phyloP scores from a whole-genome alignment of 2,329 filamentous ascomycete species.

The Fusarium vanettenii region DNA sequence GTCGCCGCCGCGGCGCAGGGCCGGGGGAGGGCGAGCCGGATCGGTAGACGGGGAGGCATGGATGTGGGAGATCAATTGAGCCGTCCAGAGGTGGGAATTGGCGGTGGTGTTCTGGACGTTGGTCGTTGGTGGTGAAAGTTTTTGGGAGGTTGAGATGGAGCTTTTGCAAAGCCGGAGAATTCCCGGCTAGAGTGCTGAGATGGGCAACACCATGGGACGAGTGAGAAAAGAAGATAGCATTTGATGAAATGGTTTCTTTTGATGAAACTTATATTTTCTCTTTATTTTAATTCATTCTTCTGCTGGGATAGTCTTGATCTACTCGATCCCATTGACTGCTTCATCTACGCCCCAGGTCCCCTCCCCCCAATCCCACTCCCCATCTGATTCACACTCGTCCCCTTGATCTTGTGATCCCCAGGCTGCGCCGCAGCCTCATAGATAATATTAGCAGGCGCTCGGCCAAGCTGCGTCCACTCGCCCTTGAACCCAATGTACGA shows the following conservation, averaged over 20 bases:
- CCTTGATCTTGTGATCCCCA: slow-evolving; percentile 80
- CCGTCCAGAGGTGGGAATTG: slow-evolving; percentile 21
- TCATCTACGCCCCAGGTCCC: slow-evolving; percentile 47
- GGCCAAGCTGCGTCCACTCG: slow-evolving; percentile 87
- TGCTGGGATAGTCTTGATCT: neutral
- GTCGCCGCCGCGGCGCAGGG: slow-evolving; percentile 47
- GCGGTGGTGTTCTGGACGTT: slow-evolving; percentile 15
- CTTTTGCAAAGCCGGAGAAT: slow-evolving; percentile 39
- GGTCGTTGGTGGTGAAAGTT: slow-evolving; percentile 36
- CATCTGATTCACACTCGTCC: slow-evolving; percentile 65
- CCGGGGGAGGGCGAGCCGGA: slow-evolving; percentile 57
- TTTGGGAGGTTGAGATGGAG: slow-evolving; percentile 36
- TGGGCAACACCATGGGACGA: neutral
- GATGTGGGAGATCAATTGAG: slow-evolving; percentile 14
- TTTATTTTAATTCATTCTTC: neutral
- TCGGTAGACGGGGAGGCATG: slow-evolving; percentile 60
- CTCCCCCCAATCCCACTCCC: slow-evolving; percentile 64
- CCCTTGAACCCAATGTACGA: slow-evolving; percentile 93
- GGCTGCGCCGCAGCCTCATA: slow-evolving; percentile 97
- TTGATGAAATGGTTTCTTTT: neutral
- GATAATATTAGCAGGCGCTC: slow-evolving; percentile 79
- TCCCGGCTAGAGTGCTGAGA: slow-evolving; percentile 24
- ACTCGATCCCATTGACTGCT: neutral
- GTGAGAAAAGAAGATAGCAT: neutral
- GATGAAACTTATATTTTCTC: neutral